Percentiles rank a stretch among this genome's conserved stretches.
Evolutionary conservation across 352 stramenopile genomes (phyloP).

Genomic region (Pythium graminicola): DNA sequence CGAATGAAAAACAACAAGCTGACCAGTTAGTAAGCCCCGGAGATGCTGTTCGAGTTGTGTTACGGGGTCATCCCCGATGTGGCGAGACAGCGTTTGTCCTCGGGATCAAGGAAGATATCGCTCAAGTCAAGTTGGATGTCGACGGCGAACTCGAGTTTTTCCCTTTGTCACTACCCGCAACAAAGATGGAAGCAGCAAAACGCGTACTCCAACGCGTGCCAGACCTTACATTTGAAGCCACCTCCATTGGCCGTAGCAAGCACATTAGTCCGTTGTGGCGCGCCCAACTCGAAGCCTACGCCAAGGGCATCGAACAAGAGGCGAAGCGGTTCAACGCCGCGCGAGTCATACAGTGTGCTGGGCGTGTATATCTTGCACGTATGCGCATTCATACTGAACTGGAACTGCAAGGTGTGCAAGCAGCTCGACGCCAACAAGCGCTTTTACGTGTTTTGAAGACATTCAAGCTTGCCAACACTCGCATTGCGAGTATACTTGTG

Average conservation of each 20-base stretch:
- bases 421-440: conserved; percentile 48
- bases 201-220: conserved; percentile 54
- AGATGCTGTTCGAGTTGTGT: conserved; percentile 65
- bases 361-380: conserved; percentile 57
- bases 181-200: conserved; percentile 47
- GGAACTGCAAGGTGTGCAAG: conserved; percentile 59
- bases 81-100: conserved; percentile 75
- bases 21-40: conserved; percentile 34
- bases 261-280: conserved; percentile 50
- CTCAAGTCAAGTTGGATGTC: conserved; percentile 77
- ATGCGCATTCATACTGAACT: conserved; percentile 56
- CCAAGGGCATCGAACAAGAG: conserved; percentile 50
- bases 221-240: conserved; percentile 54
- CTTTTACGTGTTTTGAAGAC: conserved; percentile 45
- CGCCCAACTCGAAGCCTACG: conserved; percentile 50
- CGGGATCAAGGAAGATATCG: conserved; percentile 48
- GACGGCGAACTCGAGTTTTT: conserved; percentile 78
- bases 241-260: conserved; percentile 29
- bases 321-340: conserved; percentile 63
- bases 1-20: conserved; percentile 33
- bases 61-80: conserved; percentile 65
- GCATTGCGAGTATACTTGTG: conserved; percentile 59
- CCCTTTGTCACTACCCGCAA: conserved; percentile 47
- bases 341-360: conserved; percentile 67
- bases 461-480: conserved; percentile 54